These are phyloP conservation scores for Cryphonectria carpinicola DNA, from an alignment of 2,329 filamentous ascomycete genomes.

Conservation along the genomic window DNA sequence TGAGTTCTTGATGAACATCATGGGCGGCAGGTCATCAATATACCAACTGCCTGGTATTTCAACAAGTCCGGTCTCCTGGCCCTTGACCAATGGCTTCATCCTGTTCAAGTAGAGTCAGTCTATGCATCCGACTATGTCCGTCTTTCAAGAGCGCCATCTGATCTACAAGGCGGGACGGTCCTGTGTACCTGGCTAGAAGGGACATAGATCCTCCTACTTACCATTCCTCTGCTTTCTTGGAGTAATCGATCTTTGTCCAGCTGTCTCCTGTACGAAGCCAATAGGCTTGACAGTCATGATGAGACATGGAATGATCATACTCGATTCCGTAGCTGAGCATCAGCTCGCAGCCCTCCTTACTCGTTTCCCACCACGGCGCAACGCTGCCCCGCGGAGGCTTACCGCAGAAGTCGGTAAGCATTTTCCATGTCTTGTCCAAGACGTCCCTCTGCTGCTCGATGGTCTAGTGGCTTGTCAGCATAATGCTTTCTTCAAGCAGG, in stretches of 20 bases:
- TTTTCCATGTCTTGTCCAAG: slow-evolving; percentile 72
- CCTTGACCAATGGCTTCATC: slow-evolving; percentile 67
- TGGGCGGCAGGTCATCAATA: slow-evolving; percentile 66
- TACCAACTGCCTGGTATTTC: slow-evolving; percentile 71
- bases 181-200: background rate
- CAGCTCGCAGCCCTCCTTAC: slow-evolving; percentile 67
- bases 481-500: background rate
- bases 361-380: slow-evolving; percentile 76
- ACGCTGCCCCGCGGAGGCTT: slow-evolving; percentile 74
- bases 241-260: slow-evolving; percentile 72
- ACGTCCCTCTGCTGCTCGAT: slow-evolving; percentile 77
- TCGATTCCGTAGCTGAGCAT: slow-evolving; percentile 69
- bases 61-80: slow-evolving; percentile 63
- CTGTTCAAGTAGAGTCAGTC: background rate
- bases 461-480: slow-evolving; percentile 52
- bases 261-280: slow-evolving; percentile 65
- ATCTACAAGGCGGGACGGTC: background rate
- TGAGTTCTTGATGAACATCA: slow-evolving; percentile 74
- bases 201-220: background rate
- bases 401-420: slow-evolving; percentile 72
- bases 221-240: slow-evolving; percentile 63
- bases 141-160: no score
- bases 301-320: slow-evolving; percentile 70
- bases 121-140: background rate
- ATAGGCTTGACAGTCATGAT: slow-evolving; percentile 68